A percentile compares a stretch with the other conserved stretches of the same genome.
These are phyloP conservation scores for Grosmannia huntii DNA, from an alignment of 2,329 filamentous ascomycete genomes.

Conservation along the genomic window DNA sequence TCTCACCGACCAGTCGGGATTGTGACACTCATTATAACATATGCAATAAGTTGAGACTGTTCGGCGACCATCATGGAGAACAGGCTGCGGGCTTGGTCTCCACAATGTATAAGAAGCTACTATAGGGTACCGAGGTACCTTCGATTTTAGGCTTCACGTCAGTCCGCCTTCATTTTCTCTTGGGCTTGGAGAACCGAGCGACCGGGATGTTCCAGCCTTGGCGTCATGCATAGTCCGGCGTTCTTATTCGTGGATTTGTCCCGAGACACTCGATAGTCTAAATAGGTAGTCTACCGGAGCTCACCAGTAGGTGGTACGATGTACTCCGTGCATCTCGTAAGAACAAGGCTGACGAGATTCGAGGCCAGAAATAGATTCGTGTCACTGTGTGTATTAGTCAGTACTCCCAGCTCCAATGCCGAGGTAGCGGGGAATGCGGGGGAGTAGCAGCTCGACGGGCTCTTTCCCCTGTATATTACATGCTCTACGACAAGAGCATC, in stretches of 20 bases:
- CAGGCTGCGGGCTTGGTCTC: no score
- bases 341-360: background rate
- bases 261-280: no score
- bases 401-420: background rate
- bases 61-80: constrained; percentile 3
- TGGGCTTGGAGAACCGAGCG: background rate
- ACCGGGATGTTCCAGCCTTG: background rate
- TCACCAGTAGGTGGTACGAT: no score
- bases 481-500: no score
- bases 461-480: background rate
- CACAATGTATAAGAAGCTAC: no score
- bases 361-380: background rate
- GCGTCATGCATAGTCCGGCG: no score
- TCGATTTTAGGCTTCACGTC: no score
- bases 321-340: no score
- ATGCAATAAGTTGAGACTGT: background rate
- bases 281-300: no score
- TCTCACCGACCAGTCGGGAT: background rate
- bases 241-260: no score
- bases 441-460: background rate
- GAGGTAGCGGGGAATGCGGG: background rate
- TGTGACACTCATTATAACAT: background rate
- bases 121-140: no score
- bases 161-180: background rate
- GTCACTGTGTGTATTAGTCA: background rate